A percentile compares a stretch with the other conserved stretches of the same genome.
Evolutionary conservation across 179 eudicot genomes (phyloP).

Genomic region (Dionaea muscipula): DNA sequence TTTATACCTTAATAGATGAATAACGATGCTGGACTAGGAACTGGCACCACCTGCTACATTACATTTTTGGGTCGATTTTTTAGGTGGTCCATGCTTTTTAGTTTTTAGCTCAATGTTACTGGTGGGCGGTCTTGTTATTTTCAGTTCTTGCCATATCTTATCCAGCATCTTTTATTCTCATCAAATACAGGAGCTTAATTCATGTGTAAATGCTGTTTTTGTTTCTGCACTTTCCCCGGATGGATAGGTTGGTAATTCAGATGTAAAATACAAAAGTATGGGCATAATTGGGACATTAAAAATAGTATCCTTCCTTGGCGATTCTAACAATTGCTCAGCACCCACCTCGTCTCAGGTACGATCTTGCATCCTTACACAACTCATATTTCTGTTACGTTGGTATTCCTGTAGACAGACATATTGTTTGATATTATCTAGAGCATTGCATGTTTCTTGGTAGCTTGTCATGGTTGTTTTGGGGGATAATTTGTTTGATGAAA

Average conservation of each 20-base stretch:
- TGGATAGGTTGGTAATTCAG: constrained; percentile 35
- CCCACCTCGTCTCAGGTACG: constrained; percentile 34
- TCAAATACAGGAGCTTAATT: background rate
- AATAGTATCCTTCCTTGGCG: constrained; percentile 33
- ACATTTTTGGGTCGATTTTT: no score
- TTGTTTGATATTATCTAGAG: no score
- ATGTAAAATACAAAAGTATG: constrained; percentile 44
- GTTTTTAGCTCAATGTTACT: no score
- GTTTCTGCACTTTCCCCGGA: constrained; percentile 2
- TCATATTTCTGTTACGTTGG: background rate
- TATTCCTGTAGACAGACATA: background rate
- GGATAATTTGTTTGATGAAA: no score
- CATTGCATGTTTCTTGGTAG: no score
- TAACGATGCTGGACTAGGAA: no score
- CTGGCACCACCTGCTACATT: no score
- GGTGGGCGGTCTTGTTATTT: no score
- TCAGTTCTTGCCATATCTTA: background rate
- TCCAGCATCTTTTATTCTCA: background rate
- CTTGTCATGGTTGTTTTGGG: no score
- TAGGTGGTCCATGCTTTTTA: no score
- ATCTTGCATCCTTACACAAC: background rate
- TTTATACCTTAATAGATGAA: no score
- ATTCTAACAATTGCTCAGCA: constrained; percentile 16
- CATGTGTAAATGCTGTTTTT: background rate
- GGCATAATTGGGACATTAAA: constrained; percentile 46